Percentiles rank a stretch among this genome's conserved stretches.
phyloP scores from a whole-genome alignment of 2,329 filamentous ascomycete genomes.

The Proliferodiscus dingleyae region DNA sequence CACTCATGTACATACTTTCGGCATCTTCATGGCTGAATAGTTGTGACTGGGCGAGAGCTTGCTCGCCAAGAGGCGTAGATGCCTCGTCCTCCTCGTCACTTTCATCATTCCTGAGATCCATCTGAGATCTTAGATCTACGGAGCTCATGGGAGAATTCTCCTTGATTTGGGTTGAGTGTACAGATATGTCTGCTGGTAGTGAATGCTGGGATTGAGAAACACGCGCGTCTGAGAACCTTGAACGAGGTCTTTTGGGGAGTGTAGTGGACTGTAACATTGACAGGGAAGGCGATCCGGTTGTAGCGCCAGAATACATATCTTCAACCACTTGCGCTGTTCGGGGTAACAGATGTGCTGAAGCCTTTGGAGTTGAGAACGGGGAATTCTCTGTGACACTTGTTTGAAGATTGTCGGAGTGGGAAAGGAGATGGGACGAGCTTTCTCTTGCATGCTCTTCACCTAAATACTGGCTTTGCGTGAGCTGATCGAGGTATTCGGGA shows the following conservation, averaged over 20 bases:
- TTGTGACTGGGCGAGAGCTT: constrained; percentile 59
- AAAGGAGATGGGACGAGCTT: constrained; percentile 24
- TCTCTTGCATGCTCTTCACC: constrained; percentile 30
- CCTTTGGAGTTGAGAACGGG: constrained; percentile 47
- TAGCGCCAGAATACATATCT: constrained; percentile 24
- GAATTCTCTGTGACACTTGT: constrained; percentile 34
- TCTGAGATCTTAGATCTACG: neutral
- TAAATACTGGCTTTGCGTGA: constrained; percentile 28
- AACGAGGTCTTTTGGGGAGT: constrained; percentile 19
- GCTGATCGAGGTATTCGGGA: constrained; percentile 29
- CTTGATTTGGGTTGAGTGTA: neutral
- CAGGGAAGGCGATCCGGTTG: neutral
- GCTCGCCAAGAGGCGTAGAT: constrained; percentile 25
- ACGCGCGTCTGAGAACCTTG: constrained; percentile 25
- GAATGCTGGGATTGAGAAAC: constrained; percentile 29
- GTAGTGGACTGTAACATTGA: constrained; percentile 25
- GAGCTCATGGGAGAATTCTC: neutral
- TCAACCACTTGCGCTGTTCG: constrained; percentile 29
- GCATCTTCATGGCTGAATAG: constrained; percentile 76
- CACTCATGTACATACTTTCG: constrained; percentile 83
- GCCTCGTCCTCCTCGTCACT: constrained; percentile 17
- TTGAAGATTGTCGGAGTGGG: constrained; percentile 2
- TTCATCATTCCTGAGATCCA: neutral
- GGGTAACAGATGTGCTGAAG: constrained; percentile 35
- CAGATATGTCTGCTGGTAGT: constrained; percentile 8